Base-by-base conservation (phyloP, 179 eudicot genomes). In the Vitellaria paradoxa region DNA sequence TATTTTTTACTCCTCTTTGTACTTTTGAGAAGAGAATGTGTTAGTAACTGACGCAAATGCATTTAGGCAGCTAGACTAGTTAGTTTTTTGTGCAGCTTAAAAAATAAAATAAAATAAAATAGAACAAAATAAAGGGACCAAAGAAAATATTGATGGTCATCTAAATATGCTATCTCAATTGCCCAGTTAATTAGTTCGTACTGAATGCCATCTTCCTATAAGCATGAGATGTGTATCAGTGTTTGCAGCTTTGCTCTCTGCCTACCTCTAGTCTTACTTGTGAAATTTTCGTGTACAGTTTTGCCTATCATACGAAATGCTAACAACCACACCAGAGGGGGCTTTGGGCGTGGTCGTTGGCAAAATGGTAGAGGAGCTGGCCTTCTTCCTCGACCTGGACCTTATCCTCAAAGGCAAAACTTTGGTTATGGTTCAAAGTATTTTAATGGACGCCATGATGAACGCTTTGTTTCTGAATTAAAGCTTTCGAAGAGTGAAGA, bases 361-460 rank as follows among this genome's bases (percentile, higher is more conserved):
- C 94, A 89, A 81, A 92, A 96, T 77, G 92, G 92, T 82, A 89
- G 99, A 87, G 99, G 99, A 66, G 88, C 93, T 73, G 99, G 99
- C 73, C 84, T 96, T 71, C 92, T 96, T 82, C 98, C 98, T 68
- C 94, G 94, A 55, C 97, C 99, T 30, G 98, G 97, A 70, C 81
- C 87, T 74, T 86, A 85, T 83, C 88, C 91, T 70, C 94, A 88
- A 57, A 85, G 96, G 72, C 91, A 83, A 65, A 87, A 87, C 70
- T 89, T 53, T 80, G 91, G 91, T 65, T 92, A 82, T 74, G 88
- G 87, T 46, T 66, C 84, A 18, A 86, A 84, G 82, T 83, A 78
- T 77, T 77, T 76, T 71, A 89, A 85, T 83, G 90, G 64, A 46
- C 94, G 90, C 24, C 86, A 84, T 60, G 99, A 96, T 85, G 97